These are phyloP conservation scores for Solanum sitiens DNA, from an alignment of 257 asterid genomes.

Conservation along the genomic window DNA sequence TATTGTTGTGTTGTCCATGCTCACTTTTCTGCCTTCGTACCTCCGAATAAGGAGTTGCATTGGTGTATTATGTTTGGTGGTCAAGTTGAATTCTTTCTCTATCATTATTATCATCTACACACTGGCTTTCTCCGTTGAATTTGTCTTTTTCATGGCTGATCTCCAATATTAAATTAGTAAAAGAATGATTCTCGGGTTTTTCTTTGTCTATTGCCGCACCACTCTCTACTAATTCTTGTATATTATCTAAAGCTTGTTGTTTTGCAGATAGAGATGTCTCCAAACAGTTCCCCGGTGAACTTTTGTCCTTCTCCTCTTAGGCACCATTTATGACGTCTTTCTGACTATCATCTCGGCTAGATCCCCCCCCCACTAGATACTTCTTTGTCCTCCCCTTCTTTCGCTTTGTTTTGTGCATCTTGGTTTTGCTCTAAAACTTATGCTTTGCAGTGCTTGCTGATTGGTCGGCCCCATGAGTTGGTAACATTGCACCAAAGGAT, in stretches of 20 bases:
- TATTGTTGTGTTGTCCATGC: neutral
- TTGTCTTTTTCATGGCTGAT: accelerated
- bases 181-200: too few relatives aligned
- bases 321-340: neutral
- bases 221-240: neutral
- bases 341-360: neutral
- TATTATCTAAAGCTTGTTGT: too few relatives aligned
- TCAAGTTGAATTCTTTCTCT: neutral
- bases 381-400: neutral
- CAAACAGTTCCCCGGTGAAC: too few relatives aligned
- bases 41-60: neutral
- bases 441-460: neutral
- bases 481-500: too few relatives aligned
- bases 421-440: neutral
- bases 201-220: neutral
- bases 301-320: too few relatives aligned
- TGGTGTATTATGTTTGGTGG: neutral
- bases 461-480: neutral
- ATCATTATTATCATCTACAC: neutral
- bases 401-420: neutral
- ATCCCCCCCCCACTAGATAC: neutral
- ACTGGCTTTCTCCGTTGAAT: neutral
- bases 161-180: neutral
- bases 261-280: neutral
- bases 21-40: too few relatives aligned